Conservation (phyloP, 2,329 filamentous ascomycete genomes). For the Chaetomiaceae sp. region DNA sequence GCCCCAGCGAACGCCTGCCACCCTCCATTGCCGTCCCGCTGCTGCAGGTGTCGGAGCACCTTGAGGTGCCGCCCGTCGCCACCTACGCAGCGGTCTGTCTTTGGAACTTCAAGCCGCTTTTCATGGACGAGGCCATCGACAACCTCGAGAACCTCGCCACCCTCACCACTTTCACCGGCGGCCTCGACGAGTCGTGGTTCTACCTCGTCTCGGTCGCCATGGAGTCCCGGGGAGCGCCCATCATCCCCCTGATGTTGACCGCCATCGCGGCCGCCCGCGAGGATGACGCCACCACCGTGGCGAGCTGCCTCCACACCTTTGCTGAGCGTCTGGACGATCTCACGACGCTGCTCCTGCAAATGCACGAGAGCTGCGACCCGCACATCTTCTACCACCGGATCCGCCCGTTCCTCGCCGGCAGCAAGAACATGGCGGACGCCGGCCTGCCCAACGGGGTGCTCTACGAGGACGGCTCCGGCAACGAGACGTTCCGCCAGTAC, state of each 20-base stretch:
- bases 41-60: conserved; percentile 65
- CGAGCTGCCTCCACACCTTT: conserved; percentile 70
- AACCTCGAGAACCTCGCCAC: conserved; percentile 83
- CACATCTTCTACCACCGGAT: conserved; percentile 94
- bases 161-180: conserved; percentile 86
- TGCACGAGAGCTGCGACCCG: conserved; percentile 95
- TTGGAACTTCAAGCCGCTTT: conserved; percentile 96
- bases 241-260: conserved; percentile 81
- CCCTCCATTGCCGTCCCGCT: conserved; percentile 79
- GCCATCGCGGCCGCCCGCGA: conserved; percentile 76
- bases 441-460: conserved; percentile 82
- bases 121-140: conserved; percentile 75
- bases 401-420: conserved; percentile 90
- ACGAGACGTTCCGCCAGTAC: conserved; percentile 71
- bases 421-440: conserved; percentile 96
- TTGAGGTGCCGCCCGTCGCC: conserved; percentile 87
- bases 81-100: conserved; percentile 89
- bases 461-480: conserved; percentile 74
- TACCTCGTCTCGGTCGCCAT: conserved; percentile 95
- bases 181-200: conserved; percentile 97
- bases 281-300: conserved; percentile 66
- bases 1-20: conserved; percentile 72
- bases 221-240: conserved; percentile 82
- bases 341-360: conserved; percentile 69
- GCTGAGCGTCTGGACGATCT: conserved; percentile 87